Percentiles rank a stretch among this genome's conserved stretches.
Evolutionary conservation across 768 basidiomycete genomes (phyloP).

Genomic region (Leccinum longicurvipes): DNA sequence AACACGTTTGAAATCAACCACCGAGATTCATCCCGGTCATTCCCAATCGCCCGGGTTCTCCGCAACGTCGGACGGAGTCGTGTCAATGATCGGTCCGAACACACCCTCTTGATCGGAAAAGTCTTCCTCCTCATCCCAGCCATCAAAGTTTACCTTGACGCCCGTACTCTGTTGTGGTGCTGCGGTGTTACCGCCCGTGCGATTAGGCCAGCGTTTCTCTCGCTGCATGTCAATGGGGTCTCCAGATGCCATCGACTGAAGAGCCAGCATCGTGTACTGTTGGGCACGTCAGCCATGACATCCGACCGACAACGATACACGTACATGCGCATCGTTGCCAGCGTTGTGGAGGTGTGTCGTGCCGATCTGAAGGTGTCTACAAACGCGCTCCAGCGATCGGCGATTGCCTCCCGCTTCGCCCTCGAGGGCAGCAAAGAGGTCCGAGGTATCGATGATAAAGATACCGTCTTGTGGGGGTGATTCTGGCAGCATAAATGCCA

Average conservation of each 20-base stretch:
- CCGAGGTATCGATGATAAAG: slow-evolving; percentile 70
- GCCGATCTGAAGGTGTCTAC: slow-evolving; percentile 57
- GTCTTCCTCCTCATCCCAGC: slow-evolving; percentile 56
- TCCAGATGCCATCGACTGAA: slow-evolving; percentile 71
- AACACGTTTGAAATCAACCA: neutral
- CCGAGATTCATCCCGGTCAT: neutral
- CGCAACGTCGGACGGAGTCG: neutral
- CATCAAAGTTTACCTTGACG: slow-evolving; percentile 55
- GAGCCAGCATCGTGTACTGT: slow-evolving; percentile 67
- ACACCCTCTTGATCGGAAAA: slow-evolving; percentile 44
- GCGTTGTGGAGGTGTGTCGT: slow-evolving; percentile 72
- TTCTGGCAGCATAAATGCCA: slow-evolving; percentile 59
- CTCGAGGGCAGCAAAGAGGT: slow-evolving; percentile 71
- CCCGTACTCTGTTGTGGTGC: slow-evolving; percentile 25
- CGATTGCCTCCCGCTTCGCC: slow-evolving; percentile 54
- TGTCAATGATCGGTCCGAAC: slow-evolving; percentile 24
- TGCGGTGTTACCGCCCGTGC: slow-evolving; percentile 31
- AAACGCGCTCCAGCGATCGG: slow-evolving; percentile 57
- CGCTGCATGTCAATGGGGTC: slow-evolving; percentile 72
- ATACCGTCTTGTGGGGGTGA: slow-evolving; percentile 47
- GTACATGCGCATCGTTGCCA: slow-evolving; percentile 81
- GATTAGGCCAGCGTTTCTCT: slow-evolving; percentile 75
- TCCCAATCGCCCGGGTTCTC: slow-evolving; percentile 3
- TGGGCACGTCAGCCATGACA: neutral
- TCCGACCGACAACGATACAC: slow-evolving; percentile 17